phyloP scores from a whole-genome alignment of 2,329 filamentous ascomycete genomes.

The Akanthomyces uredinophilus region DNA sequence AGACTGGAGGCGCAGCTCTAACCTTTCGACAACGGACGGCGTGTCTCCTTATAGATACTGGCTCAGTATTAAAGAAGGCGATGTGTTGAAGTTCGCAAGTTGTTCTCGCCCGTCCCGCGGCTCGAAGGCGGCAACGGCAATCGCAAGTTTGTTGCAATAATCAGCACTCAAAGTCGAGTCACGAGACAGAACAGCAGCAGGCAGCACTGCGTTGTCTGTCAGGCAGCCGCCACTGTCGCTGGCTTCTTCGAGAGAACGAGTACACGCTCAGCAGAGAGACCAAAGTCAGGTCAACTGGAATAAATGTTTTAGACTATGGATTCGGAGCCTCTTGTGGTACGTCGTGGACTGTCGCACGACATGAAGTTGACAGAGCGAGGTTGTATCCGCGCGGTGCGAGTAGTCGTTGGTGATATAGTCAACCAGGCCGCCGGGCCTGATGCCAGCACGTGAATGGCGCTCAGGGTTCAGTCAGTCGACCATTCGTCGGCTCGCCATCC shows the following conservation, averaged over 20 bases:
- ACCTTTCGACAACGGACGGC: not conserved
- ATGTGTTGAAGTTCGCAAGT: not conserved
- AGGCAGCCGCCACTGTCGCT: not conserved
- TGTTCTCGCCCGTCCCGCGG: not conserved
- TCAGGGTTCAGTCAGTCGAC: slow-evolving; percentile 11
- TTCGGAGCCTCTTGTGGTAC: not conserved
- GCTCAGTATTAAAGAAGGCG: too few species aligned
- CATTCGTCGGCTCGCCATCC: not conserved
- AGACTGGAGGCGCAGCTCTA: not conserved
- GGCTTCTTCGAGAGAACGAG: not conserved
- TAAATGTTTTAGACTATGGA: not conserved
- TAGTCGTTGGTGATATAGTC: not conserved
- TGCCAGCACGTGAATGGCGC: slow-evolving; percentile 12
- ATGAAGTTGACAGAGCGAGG: slow-evolving; percentile 1
- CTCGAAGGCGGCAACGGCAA: not conserved
- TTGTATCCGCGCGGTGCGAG: not conserved
- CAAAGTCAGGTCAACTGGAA: not conserved
- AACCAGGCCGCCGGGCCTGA: not conserved
- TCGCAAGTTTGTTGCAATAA: not conserved
- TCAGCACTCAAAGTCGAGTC: not conserved
- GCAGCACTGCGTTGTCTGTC: not conserved
- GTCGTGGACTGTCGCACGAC: not conserved
- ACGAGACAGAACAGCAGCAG: not conserved
- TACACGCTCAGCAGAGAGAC: too few species aligned
- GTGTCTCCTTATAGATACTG: not conserved